A percentile compares a stretch with the other conserved stretches of the same genome.
phyloP scores from a whole-genome alignment of 495 filamentous ascomycete species.

The Cercophora sp. region DNA sequence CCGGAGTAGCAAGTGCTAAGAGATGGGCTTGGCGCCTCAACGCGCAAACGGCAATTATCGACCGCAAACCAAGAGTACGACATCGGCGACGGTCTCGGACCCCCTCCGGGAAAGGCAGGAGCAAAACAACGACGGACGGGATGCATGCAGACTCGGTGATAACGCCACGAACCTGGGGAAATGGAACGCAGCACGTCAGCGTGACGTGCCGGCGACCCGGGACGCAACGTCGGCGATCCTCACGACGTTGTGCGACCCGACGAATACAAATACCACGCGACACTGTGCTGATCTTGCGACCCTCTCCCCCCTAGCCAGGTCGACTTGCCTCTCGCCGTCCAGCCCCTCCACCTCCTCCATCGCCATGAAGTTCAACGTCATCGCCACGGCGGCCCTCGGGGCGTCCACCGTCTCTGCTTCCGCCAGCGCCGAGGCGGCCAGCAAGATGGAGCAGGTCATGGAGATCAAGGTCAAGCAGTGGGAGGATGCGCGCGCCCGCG shows the following conservation, averaged over 20 bases:
- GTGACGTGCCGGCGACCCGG: neutral
- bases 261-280: neutral
- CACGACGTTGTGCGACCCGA: neutral
- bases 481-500: slow-evolving; percentile 1
- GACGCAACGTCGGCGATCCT: neutral
- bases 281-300: neutral
- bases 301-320: neutral
- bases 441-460: slow-evolving; percentile 14
- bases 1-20: slow-evolving; percentile 4
- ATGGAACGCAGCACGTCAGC: neutral
- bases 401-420: neutral
- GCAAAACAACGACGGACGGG: neutral
- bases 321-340: neutral
- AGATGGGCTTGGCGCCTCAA: neutral
- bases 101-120: neutral
- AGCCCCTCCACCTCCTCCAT: neutral
- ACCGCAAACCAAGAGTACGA: neutral
- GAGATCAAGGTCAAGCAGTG: slow-evolving; percentile 11
- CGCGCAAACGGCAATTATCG: neutral
- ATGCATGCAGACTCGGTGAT: neutral
- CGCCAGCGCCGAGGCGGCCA: neutral
- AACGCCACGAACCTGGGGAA: neutral
- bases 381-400: neutral
- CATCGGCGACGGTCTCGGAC: neutral
- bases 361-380: slow-evolving; percentile 1